Percentiles rank a stretch among this genome's conserved stretches.
These are phyloP conservation scores for Liquidambar formosana DNA, from an alignment of 164 flowering plant species.

Conservation along the genomic window DNA sequence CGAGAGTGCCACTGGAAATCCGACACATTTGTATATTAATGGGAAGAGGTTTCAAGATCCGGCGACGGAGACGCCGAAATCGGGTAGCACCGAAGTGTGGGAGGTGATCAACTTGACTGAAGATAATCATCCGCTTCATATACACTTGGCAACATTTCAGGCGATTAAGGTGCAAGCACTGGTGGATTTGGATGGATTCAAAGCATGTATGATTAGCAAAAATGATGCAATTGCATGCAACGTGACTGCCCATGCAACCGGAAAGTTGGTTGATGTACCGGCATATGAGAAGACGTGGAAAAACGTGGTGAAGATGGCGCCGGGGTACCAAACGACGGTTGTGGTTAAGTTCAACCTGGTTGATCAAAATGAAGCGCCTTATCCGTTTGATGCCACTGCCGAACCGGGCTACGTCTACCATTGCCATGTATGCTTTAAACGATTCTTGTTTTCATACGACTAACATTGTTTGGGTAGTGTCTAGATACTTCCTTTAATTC, in stretches of 20 bases:
- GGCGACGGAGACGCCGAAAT: background rate
- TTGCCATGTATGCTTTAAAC: background rate
- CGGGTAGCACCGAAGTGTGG: too few species aligned
- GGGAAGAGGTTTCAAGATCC: conserved; percentile 9
- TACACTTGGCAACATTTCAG: conserved; percentile 9
- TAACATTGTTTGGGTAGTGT: too few species aligned
- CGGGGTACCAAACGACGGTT: conserved; percentile 2
- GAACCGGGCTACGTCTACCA: conserved; percentile 5
- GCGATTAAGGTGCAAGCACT: background rate
- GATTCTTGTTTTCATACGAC: too few species aligned
- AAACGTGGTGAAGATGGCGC: conserved; percentile 5
- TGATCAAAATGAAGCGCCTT: background rate
- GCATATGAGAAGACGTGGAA: conserved; percentile 10
- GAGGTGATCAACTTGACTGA: too few species aligned
- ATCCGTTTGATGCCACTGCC: conserved; percentile 6
- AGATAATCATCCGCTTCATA: conserved; percentile 10
- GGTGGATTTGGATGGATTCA: too few species aligned
- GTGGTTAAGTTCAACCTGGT: conserved; percentile 7
- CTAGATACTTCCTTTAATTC: too few species aligned
- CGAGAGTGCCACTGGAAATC: background rate
- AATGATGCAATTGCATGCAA: conserved; percentile 9
- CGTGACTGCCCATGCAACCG: conserved; percentile 1
- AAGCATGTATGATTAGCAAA: background rate
- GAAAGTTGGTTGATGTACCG: background rate
- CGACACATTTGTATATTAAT: conserved; percentile 10